Conservation (phyloP, 768 basidiomycete genomes). For the Termitomyces sp. region DNA sequence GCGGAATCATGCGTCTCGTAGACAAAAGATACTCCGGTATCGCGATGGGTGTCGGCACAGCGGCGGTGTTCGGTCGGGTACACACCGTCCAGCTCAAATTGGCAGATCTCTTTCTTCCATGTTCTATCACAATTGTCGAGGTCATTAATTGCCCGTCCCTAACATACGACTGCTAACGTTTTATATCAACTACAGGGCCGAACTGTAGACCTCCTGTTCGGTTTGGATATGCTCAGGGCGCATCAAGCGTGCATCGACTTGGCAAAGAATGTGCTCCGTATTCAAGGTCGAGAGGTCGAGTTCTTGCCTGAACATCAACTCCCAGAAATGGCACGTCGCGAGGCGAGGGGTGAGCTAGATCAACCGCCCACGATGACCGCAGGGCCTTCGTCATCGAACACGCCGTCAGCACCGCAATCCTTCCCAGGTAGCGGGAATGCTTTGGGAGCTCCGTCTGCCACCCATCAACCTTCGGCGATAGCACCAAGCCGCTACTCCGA, state of each 20-base stretch:
- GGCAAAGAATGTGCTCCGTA: slow-evolving; percentile 83
- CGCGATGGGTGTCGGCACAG: slow-evolving; percentile 91
- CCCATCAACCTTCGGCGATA: slow-evolving; percentile 17
- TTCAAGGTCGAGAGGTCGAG: slow-evolving; percentile 81
- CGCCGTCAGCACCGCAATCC: slow-evolving; percentile 10
- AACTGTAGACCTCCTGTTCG: slow-evolving; percentile 92
- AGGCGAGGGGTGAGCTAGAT: slow-evolving; percentile 18
- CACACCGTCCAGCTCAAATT: slow-evolving; percentile 92
- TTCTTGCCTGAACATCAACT: slow-evolving; percentile 96
- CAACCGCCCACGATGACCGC: slow-evolving; percentile 14
- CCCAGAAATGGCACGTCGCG: slow-evolving; percentile 65
- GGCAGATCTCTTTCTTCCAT: slow-evolving; percentile 77
- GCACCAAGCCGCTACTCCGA: slow-evolving; percentile 46
- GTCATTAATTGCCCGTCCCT: slow-evolving; percentile 26
- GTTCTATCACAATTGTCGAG: slow-evolving; percentile 95
- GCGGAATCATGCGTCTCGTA: slow-evolving; percentile 91
- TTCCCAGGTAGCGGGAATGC: slow-evolving; percentile 74
- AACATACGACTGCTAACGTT: not conserved
- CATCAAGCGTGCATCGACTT: slow-evolving; percentile 97
- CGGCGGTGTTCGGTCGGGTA: slow-evolving; percentile 88
- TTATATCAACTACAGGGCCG: slow-evolving; percentile 50
- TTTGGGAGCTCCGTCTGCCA: slow-evolving; percentile 42
- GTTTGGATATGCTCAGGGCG: slow-evolving; percentile 98
- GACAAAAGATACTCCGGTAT: slow-evolving; percentile 87
- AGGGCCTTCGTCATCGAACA: slow-evolving; percentile 13